Percentiles rank a stretch among this genome's conserved stretches.
These are phyloP conservation scores for Cenchrus americanus DNA, from an alignment of 176 grass and related monocot species.

Conservation along the genomic window DNA sequence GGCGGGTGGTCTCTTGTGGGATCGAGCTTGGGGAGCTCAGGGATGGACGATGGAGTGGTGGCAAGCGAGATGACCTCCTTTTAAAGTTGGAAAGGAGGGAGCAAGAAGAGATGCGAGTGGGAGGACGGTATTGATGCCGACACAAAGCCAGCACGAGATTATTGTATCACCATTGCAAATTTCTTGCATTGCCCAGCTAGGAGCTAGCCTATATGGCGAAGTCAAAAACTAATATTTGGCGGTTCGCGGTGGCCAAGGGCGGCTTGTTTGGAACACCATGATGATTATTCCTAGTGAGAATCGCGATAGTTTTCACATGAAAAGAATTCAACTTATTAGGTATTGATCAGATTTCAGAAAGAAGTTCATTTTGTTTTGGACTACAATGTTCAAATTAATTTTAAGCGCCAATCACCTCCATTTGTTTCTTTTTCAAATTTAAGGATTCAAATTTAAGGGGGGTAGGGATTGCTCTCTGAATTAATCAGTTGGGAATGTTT, in stretches of 20 bases:
- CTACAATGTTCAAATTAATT: not conserved
- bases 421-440: too few relatives aligned
- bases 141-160: conserved; percentile 31
- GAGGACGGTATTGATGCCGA: conserved; percentile 56
- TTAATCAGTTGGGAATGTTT: not conserved
- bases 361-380: not conserved
- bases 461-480: not conserved
- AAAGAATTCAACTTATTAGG: not conserved
- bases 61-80: conserved; percentile 24
- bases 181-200: not conserved
- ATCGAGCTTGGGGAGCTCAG: not conserved
- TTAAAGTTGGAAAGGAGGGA: conserved; percentile 51
- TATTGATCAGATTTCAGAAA: not conserved
- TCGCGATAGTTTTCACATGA: not conserved
- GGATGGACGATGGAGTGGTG: not conserved
- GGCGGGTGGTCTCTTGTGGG: not conserved
- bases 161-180: not conserved
- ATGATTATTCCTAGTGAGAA: not conserved
- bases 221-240: conserved; percentile 19
- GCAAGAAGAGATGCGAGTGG: conserved; percentile 36
- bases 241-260: not conserved
- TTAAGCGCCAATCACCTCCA: too few relatives aligned
- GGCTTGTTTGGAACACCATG: not conserved
- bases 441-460: not conserved
- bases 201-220: not conserved